Percentiles rank a stretch among this genome's conserved stretches.
Evolutionary conservation across 257 asterid genomes (phyloP).

Genomic region (Penstemon newberryi): DNA sequence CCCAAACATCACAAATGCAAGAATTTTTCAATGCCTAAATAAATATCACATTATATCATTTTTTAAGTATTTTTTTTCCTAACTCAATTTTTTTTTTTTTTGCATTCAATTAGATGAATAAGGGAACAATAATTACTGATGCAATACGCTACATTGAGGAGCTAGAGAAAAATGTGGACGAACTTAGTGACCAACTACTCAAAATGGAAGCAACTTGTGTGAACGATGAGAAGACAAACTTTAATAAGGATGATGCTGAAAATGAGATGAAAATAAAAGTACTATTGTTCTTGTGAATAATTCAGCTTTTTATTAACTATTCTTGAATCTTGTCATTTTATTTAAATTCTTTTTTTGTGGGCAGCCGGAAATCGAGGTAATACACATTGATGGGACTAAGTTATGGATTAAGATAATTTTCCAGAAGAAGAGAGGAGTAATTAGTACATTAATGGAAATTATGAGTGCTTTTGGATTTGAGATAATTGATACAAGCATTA

Average conservation of each 20-base stretch:
- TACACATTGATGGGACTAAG: slow-evolving; percentile 50
- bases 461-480: slow-evolving; percentile 57
- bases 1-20: slow-evolving; percentile 84
- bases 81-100: background rate
- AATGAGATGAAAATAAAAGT: slow-evolving; percentile 54
- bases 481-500: slow-evolving; percentile 54
- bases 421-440: slow-evolving; percentile 54
- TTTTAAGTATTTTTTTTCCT: too few relatives aligned
- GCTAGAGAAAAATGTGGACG: slow-evolving; percentile 47
- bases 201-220: slow-evolving; percentile 45
- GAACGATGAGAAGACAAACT: slow-evolving; percentile 25
- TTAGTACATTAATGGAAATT: slow-evolving; percentile 69
- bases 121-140: slow-evolving; percentile 70
- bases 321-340: background rate
- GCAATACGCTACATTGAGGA: slow-evolving; percentile 71
- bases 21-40: slow-evolving; percentile 11
- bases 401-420: slow-evolving; percentile 67
- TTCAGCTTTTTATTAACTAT: background rate
- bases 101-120: slow-evolving; percentile 58
- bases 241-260: slow-evolving; percentile 29
- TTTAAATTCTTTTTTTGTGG: background rate
- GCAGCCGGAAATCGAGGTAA: slow-evolving; percentile 62
- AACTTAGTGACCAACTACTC: slow-evolving; percentile 53
- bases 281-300: background rate
- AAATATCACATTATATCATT: too few relatives aligned